Percentiles rank a stretch among this genome's conserved stretches.
Evolutionary conservation across 2,329 filamentous ascomycete species (phyloP).

Genomic region (Didymella lethalis): DNA sequence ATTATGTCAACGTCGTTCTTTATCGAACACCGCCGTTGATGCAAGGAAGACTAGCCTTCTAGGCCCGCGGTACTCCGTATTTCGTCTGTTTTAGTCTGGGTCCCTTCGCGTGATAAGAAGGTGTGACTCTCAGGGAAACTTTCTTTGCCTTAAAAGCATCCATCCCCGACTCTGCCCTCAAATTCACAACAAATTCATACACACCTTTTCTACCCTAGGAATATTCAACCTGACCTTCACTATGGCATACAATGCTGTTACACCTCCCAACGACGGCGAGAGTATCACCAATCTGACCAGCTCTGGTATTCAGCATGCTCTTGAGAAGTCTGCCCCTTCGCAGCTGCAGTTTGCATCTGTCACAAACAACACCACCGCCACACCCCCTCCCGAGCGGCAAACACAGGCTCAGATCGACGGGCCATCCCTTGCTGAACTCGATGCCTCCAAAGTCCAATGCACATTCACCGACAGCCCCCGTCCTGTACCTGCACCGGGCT

Average conservation of each 20-base stretch:
- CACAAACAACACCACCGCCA: slow-evolving; percentile 35
- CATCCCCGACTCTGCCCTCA: slow-evolving; percentile 13
- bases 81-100: slow-evolving; percentile 13
- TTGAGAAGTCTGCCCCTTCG: slow-evolving; percentile 43
- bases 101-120: slow-evolving; percentile 35
- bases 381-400: slow-evolving; percentile 32
- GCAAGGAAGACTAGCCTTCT: slow-evolving; percentile 23
- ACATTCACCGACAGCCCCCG: slow-evolving; percentile 54
- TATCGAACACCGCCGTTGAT: slow-evolving; percentile 25
- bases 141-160: slow-evolving; percentile 29
- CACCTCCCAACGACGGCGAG: slow-evolving; percentile 39
- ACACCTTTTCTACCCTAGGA: slow-evolving; percentile 8
- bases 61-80: slow-evolving; percentile 25
- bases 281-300: slow-evolving; percentile 43
- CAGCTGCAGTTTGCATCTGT: slow-evolving; percentile 38
- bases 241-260: slow-evolving; percentile 47
- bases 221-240: slow-evolving; percentile 2
- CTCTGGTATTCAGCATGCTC: slow-evolving; percentile 42
- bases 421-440: slow-evolving; percentile 49
- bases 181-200: slow-evolving; percentile 3
- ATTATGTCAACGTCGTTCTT: slow-evolving; percentile 21
- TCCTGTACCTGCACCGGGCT: slow-evolving; percentile 52
- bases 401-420: slow-evolving; percentile 25
- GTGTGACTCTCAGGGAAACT: slow-evolving; percentile 39
- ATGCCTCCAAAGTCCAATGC: slow-evolving; percentile 55